Base-by-base conservation (phyloP, 331 rosid species). In the Saraca asoca region DNA sequence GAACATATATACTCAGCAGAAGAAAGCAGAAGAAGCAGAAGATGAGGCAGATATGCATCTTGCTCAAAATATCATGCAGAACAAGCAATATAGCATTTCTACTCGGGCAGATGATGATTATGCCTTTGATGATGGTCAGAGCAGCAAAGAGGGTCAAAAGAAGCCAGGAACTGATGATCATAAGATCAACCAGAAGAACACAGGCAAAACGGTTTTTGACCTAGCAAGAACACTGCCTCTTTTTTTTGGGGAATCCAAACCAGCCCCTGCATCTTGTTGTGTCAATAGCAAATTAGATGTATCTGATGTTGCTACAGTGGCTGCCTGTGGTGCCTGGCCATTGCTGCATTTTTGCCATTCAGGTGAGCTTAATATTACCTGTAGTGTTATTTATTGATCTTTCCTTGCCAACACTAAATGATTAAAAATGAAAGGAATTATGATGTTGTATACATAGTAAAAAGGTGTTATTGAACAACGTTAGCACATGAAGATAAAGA, bases 101-200 rank as follows among this genome's bases (percentile, higher is more conserved):
- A 78, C 83, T 41, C 94, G 34, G 64, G 95, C 87, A 42, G 98
- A 93, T 78, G 98, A 89, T n/a, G 98, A 89, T 69, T 93, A 89
- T 76, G 98, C 89, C 59, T 78, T 49, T 76, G 95, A 87, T 60
- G 90, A 68, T 41, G 85, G 85, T 66, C 88, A 82, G 68, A 72
- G 82, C 61, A 87, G 62, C 2, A 24, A 24, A 74, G 89, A 84
- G 75, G 80, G 74, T 38, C 72, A 62, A 77, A 87, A 85, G 80
- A 92, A 89, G 61, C 81, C 65, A 66, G 87, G 74, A 11, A 76
- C 77, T 57, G 83, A 83, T 68, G 90, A 83, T 56, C 74, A 54
- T 14, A 83, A 79, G 76, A 80, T 7, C 67, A 45, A 63, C 63
- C 82, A 66, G 29, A 85, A 70, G 65, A 82, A 72, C 55, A 71